These are phyloP conservation scores for Termitomyces sp. DNA, from an alignment of 768 basidiomycete species.

Conservation along the genomic window DNA sequence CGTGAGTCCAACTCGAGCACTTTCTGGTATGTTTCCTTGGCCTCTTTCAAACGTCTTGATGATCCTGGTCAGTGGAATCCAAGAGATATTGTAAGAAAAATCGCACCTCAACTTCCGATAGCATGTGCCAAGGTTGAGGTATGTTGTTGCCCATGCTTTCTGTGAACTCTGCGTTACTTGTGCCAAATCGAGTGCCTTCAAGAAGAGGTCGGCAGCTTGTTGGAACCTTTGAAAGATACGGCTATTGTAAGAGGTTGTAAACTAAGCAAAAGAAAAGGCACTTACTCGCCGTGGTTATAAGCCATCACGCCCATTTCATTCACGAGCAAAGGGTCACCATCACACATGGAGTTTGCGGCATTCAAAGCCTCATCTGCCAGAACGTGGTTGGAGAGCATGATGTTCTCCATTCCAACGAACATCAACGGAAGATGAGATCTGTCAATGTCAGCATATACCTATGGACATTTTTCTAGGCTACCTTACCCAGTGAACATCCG, in stretches of 20 bases:
- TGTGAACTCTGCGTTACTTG: constrained; percentile 83
- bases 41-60: constrained; percentile 52
- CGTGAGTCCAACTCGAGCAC: constrained; percentile 89
- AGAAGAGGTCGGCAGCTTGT: constrained; percentile 67
- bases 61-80: constrained; percentile 1
- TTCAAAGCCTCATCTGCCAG: constrained; percentile 88
- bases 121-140: constrained; percentile 90
- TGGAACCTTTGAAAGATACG: constrained; percentile 52
- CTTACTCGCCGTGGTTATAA: constrained; percentile 81
- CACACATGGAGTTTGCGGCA: constrained; percentile 78
- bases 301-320: constrained; percentile 95
- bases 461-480: constrained; percentile 17
- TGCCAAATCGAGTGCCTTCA: constrained; percentile 74
- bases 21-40: constrained; percentile 68
- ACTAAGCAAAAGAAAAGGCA: constrained; percentile 6
- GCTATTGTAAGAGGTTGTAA: background rate
- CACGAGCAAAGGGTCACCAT: constrained; percentile 82
- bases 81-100: background rate
- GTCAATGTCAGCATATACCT: background rate
- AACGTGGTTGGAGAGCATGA: constrained; percentile 76
- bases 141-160: constrained; percentile 84
- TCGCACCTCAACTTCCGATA: constrained; percentile 76
- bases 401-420: constrained; percentile 98
- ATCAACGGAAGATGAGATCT: constrained; percentile 95
- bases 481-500: constrained; percentile 92